Conservation (phyloP, 306 rosid genomes). For the Abrus precatorius region DNA sequence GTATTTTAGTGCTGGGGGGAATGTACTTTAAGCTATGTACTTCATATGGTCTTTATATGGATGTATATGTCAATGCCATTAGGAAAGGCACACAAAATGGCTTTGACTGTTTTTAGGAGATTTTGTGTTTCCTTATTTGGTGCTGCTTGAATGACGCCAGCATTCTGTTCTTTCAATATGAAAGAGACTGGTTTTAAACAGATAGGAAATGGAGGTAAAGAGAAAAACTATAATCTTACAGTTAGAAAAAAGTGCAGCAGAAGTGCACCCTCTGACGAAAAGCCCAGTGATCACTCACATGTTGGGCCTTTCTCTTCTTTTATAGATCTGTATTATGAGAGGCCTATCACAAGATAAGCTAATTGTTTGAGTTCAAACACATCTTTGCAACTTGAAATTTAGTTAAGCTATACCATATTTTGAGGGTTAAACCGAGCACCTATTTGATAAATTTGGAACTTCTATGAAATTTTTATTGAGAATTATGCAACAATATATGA, state of each 20-base stretch:
- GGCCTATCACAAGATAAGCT: slow-evolving; percentile 1
- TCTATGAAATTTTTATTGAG: slow-evolving; percentile 5
- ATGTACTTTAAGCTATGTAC: neutral
- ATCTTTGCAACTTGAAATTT: neutral
- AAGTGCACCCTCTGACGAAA: neutral
- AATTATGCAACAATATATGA: neutral
- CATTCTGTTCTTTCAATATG: slow-evolving; percentile 13
- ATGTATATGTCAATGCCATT: neutral
- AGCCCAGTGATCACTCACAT: neutral
- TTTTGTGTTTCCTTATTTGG: neutral
- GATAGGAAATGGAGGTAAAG: neutral
- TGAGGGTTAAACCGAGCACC: neutral
- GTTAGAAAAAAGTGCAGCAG: neutral
- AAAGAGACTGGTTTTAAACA: neutral
- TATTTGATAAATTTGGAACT: slow-evolving; percentile 5
- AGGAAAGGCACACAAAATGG: neutral
- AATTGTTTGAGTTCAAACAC: neutral
- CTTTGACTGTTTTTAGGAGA: slow-evolving; percentile 17
- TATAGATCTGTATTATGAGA: neutral
- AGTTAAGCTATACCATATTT: neutral
- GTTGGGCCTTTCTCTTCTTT: neutral
- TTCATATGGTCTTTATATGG: neutral
- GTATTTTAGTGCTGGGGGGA: slow-evolving; percentile 16
- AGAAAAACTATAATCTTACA: neutral
- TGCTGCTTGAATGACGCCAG: slow-evolving; percentile 5